Base-by-base conservation (phyloP, 148 eudicot genomes). In the Agrostemma githago region DNA sequence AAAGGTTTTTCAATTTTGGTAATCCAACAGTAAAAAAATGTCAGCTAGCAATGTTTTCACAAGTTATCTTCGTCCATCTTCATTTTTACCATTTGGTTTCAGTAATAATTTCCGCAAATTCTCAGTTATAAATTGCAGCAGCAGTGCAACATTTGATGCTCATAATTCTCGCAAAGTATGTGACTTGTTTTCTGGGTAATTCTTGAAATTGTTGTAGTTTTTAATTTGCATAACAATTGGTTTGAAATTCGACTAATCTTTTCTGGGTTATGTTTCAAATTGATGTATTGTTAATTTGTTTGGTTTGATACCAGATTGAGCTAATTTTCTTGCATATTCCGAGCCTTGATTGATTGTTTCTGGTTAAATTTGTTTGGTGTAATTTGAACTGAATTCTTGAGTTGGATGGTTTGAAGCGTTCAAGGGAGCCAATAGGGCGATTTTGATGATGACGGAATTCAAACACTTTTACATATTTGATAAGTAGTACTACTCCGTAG, bases 1-100 rank as follows among this genome's bases (percentile, higher is more conserved):
- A 40, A 38, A 38, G 4, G 0, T 10, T 3, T 4, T 20, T 14
- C 19, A 38, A 41, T 15, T 40, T 19, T 4, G 53, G 46, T 44
- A 68, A 78, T 63, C 53, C 38, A 12, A 34, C 77, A 69, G 12
- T 15, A 72, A 26, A 26, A 26, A 71, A 67, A 75, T 82, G 79
- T 70, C 82, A 61, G 3, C 71, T 3, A 53, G 16, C 38, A 53
- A 54, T 16, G 21, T 74, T 8, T 72, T 60, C 74, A 19, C 82
- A 40, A 72, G 62, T 75, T 67, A 48, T 72, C 67, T 78, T 42
- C 74, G 12, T 67, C 46, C 79, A 41, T 72, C 77, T 67, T 78
- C 77, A 61, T 68, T 56, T 64, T 46, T 20, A 40, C 77, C 72
- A 54, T 11, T 82, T 54, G 44, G 26, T 61, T 60, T 5, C 62